Evolutionary conservation across 2,329 filamentous ascomycete species (phyloP), one percentile per base, ranked within the genome.

Genomic region (Pseudogymnoascus sp.): DNA sequence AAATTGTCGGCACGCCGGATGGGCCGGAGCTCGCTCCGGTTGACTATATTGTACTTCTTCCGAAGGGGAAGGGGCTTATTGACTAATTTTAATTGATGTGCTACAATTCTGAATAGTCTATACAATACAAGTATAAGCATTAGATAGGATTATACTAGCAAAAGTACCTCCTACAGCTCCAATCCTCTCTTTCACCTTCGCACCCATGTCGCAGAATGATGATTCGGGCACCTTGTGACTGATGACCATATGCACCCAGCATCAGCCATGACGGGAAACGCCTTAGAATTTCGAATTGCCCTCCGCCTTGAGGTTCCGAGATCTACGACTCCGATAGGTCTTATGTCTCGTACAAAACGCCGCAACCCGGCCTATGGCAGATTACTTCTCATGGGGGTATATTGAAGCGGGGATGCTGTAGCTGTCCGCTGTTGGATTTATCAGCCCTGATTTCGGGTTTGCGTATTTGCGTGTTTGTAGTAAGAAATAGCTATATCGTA

Each of bases 41-140:
- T 64, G 87, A 90, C 74, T 90, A 90, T 71, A 73, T 90, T 42
- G 80, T 80, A 3, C 73, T 90, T 58, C 69, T 90, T 63, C 86
- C 86, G 0, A 68, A 72, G 2, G 84, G 83, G 0, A 71, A 72
- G 2, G 84, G 83, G 0, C 71, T 83, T 25, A 75, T 84, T 12
- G 84, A 87, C 71, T 87, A 74, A 67, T 65, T 60, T 33, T 27
- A n/a, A n/a, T 60, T 33, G 15, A 3, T 15, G 44, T 17, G n/a
- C 8, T 10, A 55, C 6, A 13, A 13, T 33, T 12, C 12, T 55
- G 9, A 21, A 5, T 55, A 5, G 7, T 13, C n/a, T 55, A n/a
- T 5, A 55, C 9, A 9, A 33, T 33, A 8, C n/a, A 33, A 55
- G 27, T 33, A 33, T 55, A 17, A 9, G 3, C 29, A 33, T 7